Base-by-base conservation (phyloP, 2,329 filamentous ascomycete species). In the Penicillium sp. region DNA sequence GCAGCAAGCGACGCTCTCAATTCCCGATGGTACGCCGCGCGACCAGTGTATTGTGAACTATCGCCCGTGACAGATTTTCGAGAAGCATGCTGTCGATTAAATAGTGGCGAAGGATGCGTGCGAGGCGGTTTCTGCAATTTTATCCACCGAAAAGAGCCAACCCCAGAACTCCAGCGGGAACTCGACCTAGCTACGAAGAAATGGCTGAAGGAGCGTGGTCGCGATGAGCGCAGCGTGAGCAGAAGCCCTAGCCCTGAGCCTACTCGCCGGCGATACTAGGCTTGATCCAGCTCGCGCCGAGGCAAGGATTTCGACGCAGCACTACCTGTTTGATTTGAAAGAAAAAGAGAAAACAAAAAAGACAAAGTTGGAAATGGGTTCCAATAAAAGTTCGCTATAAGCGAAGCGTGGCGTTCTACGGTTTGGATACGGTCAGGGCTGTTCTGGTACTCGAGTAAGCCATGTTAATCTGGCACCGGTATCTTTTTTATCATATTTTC, bases 81-180 rank as follows among this genome's bases (percentile, higher is more conserved):
- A 71, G 94, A 99, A 79, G 94, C 94, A 18, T 99, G 94, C 74
- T 99, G 94, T 77, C 84, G 94, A 55, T 81, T 97, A 24, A 99
- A 99, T 70, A 89, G 84, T 40, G 94, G 94, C 61, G 94, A 97
- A 75, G 94, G 94, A 46, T 99, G 94, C 75, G 91, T 96, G 45
- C 83, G 94, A 63, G 94, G 92, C 61, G 94, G 94, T 30, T 97
- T 97, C 80, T 99, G 94, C 82, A 99, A 99, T 75, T 99, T 99
- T 74, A 99, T 99, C 63, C 94, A 99, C 74, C 85, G 94, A 69
- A 99, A 99, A 81, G 94, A 97, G 71, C 94, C 94, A 3, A 85
- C 83, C 64, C 80, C 90, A 11, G 93, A 97, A 77, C 79, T 99
- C 65, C 94, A 99, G 61, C 80, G 88, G 62, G 94, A 99, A 65